Evolutionary conservation across 1,139 yeast species (phyloP), one percentile per base, ranked within the genome.

Genomic region (Kodamaea suecica): DNA sequence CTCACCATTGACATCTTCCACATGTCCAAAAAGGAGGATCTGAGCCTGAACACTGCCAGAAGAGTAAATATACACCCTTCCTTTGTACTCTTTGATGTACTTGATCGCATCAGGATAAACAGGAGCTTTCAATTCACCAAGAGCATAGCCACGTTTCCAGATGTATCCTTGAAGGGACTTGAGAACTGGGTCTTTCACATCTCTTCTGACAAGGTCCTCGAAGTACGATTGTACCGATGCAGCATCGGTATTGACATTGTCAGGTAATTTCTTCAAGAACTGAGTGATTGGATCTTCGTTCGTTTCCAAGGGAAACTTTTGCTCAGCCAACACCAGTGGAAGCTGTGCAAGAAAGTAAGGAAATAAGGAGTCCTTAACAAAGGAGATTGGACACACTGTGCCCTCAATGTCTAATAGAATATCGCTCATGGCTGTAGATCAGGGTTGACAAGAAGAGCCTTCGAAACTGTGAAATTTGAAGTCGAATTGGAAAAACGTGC

Each of bases 41-140:
- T 90, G 97, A 0, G 97, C 97, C 38, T 78, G 74, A 23, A 90
- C 78, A 34, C 94, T 82, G 1, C 97, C 97, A n/a, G 95, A 84
- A 0, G 97, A 87, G 59, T 90, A 90, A 13, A 90, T 87, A 53
- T 71, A 85, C 0, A 86, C 65, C 5, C 63, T 60, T 13, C 25
- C 36, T 12, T 19, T 25, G 1, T 50, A 48, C 5, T 40, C 31
- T 2, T 34, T 12, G 37, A 88, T 75, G 34, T 76, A 72, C 1
- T 65, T 61, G 36, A 85, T 70, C 1, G 95, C 92, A 56, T 90
- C 97, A 0, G 52, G 50, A 52, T 78, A 90, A 2, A 90, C 53
- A 1, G 96, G 95, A 0, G 95, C 94, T 48, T 66, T 69, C 43
- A 90, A 70, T 42, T 77, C 79, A 2, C 95, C 95, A 13, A 67